Evolutionary conservation across 495 filamentous ascomycete genomes (phyloP), one percentile per base, ranked within the genome.

Genomic region (Jackrogersella minutella): DNA sequence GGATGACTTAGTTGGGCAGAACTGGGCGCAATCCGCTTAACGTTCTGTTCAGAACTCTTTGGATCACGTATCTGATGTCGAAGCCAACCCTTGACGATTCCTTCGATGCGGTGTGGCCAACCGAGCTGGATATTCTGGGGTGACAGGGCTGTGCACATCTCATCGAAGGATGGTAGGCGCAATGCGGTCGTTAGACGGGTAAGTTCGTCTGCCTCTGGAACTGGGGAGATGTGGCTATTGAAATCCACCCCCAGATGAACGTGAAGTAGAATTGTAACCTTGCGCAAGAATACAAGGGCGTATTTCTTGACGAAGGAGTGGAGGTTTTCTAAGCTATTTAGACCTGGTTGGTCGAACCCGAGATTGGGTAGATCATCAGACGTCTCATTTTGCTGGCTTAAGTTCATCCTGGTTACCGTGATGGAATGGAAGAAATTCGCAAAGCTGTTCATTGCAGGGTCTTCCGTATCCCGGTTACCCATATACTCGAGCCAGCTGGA

Each of bases 171-270:
- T 8, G 95, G 93, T 13, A 99, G 73, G 14, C 87, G 84, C 30
- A 99, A 80, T 7, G 83, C 81, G 64, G 87, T 83, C 3, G 90
- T 90, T 8, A 99, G 84, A 13, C 95, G 88, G 40, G 90, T 87
- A n/a, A 96, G 82, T 75, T 98, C 95, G 13, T 91, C 83, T 16
- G 84, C 82, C 66, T 89, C 88, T 0, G 87, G 76, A 52, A 87
- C 84, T 40, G 81, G 78, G 58, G 88, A 86, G 17, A 90, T 84
- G 9, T 90, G 87, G 70, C 85, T 87, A 47, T 91, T 90, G 76
- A 97, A 95, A 34, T 96, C 89, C 36, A 97, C 86, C 11, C 94
- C 93, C 73, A 90, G 92, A 55, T 91, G 90, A 44, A 96, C 91
- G 71, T 97, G 88, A 55, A 97, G 83, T 16, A 98, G 85, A 30